A percentile compares a stretch with the other conserved stretches of the same genome.
Evolutionary conservation across 441 rosid species (phyloP).

Genomic region (Erodium chrysanthum): DNA sequence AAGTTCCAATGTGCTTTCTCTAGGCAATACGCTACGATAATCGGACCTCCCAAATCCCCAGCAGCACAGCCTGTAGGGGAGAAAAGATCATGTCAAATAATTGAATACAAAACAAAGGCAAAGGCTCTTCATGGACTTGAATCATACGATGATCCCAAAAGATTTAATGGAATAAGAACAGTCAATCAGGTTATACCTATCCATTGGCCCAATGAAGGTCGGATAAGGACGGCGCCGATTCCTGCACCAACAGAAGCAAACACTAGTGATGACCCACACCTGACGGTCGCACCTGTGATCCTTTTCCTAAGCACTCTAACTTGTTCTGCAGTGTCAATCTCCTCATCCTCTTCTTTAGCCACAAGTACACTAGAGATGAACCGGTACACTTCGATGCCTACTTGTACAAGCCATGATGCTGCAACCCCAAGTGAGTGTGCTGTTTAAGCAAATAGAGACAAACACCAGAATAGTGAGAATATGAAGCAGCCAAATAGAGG

Average conservation of each 20-base stretch:
- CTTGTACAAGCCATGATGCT: conserved; percentile 85
- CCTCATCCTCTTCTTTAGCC: conserved; percentile 33
- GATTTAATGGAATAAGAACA: neutral
- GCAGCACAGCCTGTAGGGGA: conserved; percentile 54
- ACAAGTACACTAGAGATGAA: conserved; percentile 29
- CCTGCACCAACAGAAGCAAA: conserved; percentile 89
- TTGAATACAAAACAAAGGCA: neutral
- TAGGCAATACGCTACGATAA: conserved; percentile 47
- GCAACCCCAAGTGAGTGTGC: conserved; percentile 70
- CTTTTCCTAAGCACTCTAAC: conserved; percentile 59
- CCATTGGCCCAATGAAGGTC: conserved; percentile 86
- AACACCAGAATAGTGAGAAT: neutral
- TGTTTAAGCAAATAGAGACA: conserved; percentile 27
- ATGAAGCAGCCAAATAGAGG: neutral
- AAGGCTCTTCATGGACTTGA: neutral
- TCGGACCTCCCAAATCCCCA: conserved; percentile 81
- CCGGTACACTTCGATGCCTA: conserved; percentile 65
- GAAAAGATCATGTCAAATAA: conserved; percentile 1
- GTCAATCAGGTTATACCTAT: conserved; percentile 54
- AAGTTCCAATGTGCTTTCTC: conserved; percentile 45
- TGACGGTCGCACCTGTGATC: conserved; percentile 47
- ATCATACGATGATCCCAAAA: neutral
- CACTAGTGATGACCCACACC: conserved; percentile 62
- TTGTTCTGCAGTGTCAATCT: conserved; percentile 31
- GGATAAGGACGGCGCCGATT: conserved; percentile 53